Evolutionary conservation across 768 basidiomycete species (phyloP), one percentile per base, ranked within the genome.

Genomic region (Zangia roseola): DNA sequence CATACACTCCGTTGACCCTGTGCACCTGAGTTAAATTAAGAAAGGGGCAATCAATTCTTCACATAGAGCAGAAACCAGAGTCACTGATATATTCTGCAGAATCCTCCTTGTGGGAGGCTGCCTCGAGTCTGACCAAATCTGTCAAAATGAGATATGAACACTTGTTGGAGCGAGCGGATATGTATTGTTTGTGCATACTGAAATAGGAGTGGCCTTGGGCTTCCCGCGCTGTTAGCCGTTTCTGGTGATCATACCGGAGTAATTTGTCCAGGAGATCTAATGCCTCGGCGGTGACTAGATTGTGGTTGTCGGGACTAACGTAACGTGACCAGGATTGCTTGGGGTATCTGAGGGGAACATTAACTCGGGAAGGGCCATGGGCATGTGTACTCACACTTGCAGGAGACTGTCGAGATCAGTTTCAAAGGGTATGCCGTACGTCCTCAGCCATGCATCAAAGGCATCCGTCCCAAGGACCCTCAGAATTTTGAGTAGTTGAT

Each of bases 401-500:
- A 87, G 71, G 39, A 86, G 74, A 38, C 69, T 70, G 49, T 84
- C 83, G 52, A 76, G 70, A 50, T 83, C 78, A 14, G 80, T 75
- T 60, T 83, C 82, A 53, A 86, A 80, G 46, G 83, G 82, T 58
- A 88, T 84, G 50, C 79, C 74, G 59, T 85, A 84, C 53, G 71
- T 70, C 57, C 76, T 74, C 58, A 83, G 63, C 62, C 86, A 87
- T 13, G 67, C 59, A 60, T 83, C 83, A 12, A 87, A 77, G 58
- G 76, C 74, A 50, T 84, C 84, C 0, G 85, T 86, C 8, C 86
- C 85, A 42, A 88, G 73, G 12, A 82, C 78, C 61, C 80, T 82
- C 58, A 83, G 69, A 43, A 88, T 86, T 65, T 79, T 84, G 49
- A 86, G 77, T 41, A 88, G 68, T 60, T 87, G 86, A 60, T 88